Conservation (phyloP, 1,284 basidiomycete genomes). For the Lentinus polychrous region DNA sequence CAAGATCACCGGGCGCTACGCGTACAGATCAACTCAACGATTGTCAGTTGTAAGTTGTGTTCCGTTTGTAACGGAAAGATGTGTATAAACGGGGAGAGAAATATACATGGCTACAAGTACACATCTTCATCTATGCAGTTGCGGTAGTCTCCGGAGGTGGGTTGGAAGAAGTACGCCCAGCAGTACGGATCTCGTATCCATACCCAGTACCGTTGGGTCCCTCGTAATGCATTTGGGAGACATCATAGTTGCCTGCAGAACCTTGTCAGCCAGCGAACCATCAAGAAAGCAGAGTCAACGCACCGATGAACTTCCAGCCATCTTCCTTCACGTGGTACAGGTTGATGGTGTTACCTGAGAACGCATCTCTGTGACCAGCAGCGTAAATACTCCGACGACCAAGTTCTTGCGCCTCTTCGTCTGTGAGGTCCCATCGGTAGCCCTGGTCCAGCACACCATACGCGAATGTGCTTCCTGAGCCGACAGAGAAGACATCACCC, state of each 20-base stretch:
- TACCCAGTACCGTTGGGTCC: conserved; percentile 73
- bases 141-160: conserved; percentile 12
- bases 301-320: conserved; percentile 92
- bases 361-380: conserved; percentile 96
- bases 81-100: neutral
- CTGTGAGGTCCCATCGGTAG: conserved; percentile 90
- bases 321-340: conserved; percentile 93
- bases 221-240: conserved; percentile 76
- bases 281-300: conserved; percentile 20
- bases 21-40: neutral
- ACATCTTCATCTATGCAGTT: neutral
- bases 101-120: conserved; percentile 1
- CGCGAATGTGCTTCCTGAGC: conserved; percentile 96
- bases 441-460: conserved; percentile 98
- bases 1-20: neutral
- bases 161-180: conserved; percentile 23
- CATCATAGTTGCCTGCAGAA: conserved; percentile 69
- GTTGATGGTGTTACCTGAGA: conserved; percentile 96
- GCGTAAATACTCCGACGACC: conserved; percentile 94
- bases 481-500: conserved; percentile 96
- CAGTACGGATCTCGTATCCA: conserved; percentile 68
- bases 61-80: too few species aligned
- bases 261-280: neutral
- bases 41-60: neutral
- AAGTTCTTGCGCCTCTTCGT: conserved; percentile 93